A percentile compares a stretch with the other conserved stretches of the same genome.
Evolutionary conservation across 169 alveolate species (phyloP).

Genomic region (Cryptosporidium sp.): DNA sequence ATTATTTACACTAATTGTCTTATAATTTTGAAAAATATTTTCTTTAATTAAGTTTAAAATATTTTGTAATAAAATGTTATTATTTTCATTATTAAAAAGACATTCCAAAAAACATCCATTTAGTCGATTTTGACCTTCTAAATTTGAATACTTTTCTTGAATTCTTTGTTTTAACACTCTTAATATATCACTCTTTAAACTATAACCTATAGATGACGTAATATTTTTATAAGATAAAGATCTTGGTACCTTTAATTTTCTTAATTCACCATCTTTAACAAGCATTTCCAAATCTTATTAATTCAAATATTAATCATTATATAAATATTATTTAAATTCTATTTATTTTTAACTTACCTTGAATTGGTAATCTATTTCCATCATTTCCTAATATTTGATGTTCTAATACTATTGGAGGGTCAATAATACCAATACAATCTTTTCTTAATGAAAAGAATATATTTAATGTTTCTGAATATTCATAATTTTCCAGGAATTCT

Average conservation of each 20-base stretch:
- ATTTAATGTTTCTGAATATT: slow-evolving; percentile 27
- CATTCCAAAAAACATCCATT: slow-evolving; percentile 10
- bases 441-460: slow-evolving; percentile 20
- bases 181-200: slow-evolving; percentile 42
- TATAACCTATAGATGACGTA: slow-evolving; percentile 28
- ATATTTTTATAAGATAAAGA: neutral
- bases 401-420: slow-evolving; percentile 69
- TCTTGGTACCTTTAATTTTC: slow-evolving; percentile 49
- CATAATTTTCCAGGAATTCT: slow-evolving; percentile 13
- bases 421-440: slow-evolving; percentile 30
- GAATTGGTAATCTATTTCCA: slow-evolving; percentile 15
- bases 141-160: neutral
- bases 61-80: neutral
- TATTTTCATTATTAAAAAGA: neutral
- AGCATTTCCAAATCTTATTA: slow-evolving; percentile 63
- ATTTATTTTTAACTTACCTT: slow-evolving; percentile 13
- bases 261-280: slow-evolving; percentile 36
- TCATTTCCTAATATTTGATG: slow-evolving; percentile 30
- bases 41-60: slow-evolving; percentile 9
- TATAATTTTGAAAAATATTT: slow-evolving; percentile 1
- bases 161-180: neutral
- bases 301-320: neutral
- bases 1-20: slow-evolving; percentile 8
- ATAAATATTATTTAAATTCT: neutral
- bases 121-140: neutral